Base-by-base conservation (phyloP, 1,284 basidiomycete species). In the Malassezia yamatoensis region DNA sequence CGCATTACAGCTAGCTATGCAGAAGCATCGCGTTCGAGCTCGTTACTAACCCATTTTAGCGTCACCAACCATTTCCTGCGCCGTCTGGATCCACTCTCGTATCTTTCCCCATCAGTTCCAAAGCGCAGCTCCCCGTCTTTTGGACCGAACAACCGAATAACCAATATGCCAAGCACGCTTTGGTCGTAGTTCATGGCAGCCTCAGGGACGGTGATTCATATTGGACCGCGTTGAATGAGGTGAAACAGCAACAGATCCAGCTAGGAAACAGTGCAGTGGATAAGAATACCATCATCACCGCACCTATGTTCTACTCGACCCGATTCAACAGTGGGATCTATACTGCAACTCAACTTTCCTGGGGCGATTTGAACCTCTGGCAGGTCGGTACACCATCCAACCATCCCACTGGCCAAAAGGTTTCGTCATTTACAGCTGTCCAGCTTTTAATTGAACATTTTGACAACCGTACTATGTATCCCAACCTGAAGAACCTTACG, bases 291-390 rank as follows among this genome's bases (percentile, higher is more conserved):
- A 64, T 70, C 48, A 61, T 63, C 18, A 57, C 66, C 2, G 66
- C 67, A 1, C 67, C 67, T 0, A 51, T 59, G 29, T 70, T 70
- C 50, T 68, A 65, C 51, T 69, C 65, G 5, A 62, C 60, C 6
- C 3, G 32, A 2, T 51, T 57, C n/a, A 61, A 68, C 24, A 10
- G 12, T 1, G 49, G 51, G 8, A 56, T 53, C 0, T 61, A 64
- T 42, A 59, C 59, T 32, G 13, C 29, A 5, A 53, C 42, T 1
- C 37, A 54, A 32, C 39, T 70, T 2, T 66, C 43, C 0, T 71
- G 68, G 68, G 66, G 40, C 9, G 66, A 68, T 45, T 39, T 45
- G 0, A 70, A 71, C 35, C 59, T 60, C 4, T 71, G 68, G 68
- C 54, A 55, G 3, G 56, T 57, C 0, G 68, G 68, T 1, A 60